Conservation (phyloP, 192 early-diverging fungal species). For the Gigaspora rosea region DNA sequence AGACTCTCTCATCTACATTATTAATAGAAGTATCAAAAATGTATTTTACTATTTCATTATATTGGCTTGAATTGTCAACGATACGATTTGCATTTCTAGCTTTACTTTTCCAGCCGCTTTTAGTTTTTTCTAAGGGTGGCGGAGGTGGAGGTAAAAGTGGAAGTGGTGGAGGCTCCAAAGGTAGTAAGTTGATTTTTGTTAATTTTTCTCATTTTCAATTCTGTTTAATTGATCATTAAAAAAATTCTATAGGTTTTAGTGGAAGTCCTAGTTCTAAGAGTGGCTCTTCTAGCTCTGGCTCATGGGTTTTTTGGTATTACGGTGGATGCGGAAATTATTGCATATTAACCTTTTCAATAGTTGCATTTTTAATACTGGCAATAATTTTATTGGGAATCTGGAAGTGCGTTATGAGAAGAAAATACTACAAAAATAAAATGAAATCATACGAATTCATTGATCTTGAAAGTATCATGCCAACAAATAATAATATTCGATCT, state of each 20-base stretch:
- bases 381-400: background rate
- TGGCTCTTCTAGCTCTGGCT: background rate
- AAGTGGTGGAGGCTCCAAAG: background rate
- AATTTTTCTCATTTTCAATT: too few species aligned
- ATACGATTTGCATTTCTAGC: too few species aligned
- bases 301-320: conserved; percentile 32
- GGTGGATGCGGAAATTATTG: conserved; percentile 12
- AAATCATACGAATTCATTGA: background rate
- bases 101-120: too few species aligned
- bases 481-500: background rate
- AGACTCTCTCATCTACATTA: too few species aligned
- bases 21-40: too few species aligned
- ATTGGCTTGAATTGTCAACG: too few species aligned
- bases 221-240: too few species aligned
- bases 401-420: background rate
- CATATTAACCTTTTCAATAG: conserved; percentile 2
- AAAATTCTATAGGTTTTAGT: too few species aligned
- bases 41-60: too few species aligned
- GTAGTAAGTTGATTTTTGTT: too few species aligned
- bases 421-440: background rate
- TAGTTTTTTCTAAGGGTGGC: too few species aligned
- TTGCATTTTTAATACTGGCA: background rate
- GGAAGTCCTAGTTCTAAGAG: background rate
- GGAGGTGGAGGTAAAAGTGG: too few species aligned
- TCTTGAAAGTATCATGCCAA: background rate